phyloP scores from a whole-genome alignment of 257 asterid species.

The Leptodermis oblonga region DNA sequence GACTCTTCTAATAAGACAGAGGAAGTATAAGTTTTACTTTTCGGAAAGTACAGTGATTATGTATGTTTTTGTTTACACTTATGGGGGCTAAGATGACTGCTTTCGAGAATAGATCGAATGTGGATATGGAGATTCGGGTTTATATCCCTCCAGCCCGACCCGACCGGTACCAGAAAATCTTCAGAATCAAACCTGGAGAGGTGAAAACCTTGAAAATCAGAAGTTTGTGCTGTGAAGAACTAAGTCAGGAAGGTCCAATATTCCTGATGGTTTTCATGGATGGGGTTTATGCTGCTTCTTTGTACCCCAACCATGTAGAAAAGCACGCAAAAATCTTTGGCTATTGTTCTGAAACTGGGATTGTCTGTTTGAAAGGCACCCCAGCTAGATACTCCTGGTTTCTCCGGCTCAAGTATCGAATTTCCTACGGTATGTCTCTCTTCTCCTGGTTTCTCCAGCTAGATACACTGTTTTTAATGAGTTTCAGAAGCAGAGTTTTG shows the following conservation, averaged over 20 bases:
- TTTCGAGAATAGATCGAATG: constrained; percentile 23
- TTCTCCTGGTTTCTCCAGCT: no score
- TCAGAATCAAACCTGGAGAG: constrained; percentile 24
- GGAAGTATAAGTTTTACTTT: no score
- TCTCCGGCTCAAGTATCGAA: constrained; percentile 12
- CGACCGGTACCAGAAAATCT: constrained; percentile 21
- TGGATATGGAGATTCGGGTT: constrained; percentile 32
- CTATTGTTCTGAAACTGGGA: constrained; percentile 24
- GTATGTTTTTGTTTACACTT: no score
- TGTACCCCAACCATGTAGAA: constrained; percentile 12
- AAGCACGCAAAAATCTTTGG: constrained; percentile 38
- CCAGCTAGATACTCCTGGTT: constrained; percentile 16
- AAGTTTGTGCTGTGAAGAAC: constrained; percentile 18
- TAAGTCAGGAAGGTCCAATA: constrained; percentile 1
- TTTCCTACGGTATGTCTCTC: background rate
- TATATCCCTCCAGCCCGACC: constrained; percentile 36
- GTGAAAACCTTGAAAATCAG: constrained; percentile 12
- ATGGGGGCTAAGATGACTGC: constrained; percentile 28
- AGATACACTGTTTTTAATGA: no score
- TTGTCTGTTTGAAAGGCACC: constrained; percentile 22
- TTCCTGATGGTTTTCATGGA: constrained; percentile 30
- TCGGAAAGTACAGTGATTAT: no score
- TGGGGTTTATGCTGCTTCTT: constrained; percentile 28
- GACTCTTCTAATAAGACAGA: no score
- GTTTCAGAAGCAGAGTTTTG: no score